Base-by-base conservation (phyloP, 2,329 filamentous ascomycete species). In the Fusarium sp. region DNA sequence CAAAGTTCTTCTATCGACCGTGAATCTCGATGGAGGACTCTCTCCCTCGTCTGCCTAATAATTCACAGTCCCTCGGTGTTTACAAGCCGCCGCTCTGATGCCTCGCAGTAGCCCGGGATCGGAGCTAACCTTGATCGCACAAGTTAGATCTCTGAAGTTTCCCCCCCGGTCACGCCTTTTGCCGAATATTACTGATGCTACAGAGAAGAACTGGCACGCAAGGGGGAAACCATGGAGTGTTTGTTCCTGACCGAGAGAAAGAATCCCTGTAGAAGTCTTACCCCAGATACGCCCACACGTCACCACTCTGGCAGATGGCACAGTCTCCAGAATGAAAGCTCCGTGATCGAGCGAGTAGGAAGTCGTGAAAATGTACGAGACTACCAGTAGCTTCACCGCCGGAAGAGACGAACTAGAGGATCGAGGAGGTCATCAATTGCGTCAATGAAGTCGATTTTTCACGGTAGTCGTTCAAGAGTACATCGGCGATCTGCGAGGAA, bases 391-490 rank as follows among this genome's bases (percentile, higher is more conserved):
- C 10, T 62, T 42, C 33, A 46, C 64, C n/a, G 27, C 14, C 38
- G 16, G 42, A 8, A 40, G 16, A 64, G 53, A 46, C 14, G 17
- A 55, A 20, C 29, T 20, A 33, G 16, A 22, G 11, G 38, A 58
- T 53, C 17, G 14, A 29, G 17, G 55, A 29, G 42, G 65, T 59
- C 24, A 69, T 76, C 53, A 53, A 71, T 77, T 73, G 74, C 73
- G 65, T 78, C 70, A 75, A 76, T 61, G 62, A 64, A 68, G 42
- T 67, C 22, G 33, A 24, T 12, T 35, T 33, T 64, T 61, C 46
- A 22, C 20, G n/a, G 40, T 22, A 36, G 31, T 27, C 10, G n/a
- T 20, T 42, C 16, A 33, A 35, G n/a, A 27, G 20, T 8, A 38
- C n/a, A 63, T 67, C 56, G 56, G 53, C 59, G 53, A 71, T 62